Evolutionary conservation across 208 protist genomes (phyloP), one percentile per base, ranked within the genome.

Genomic region (Balamuthia mandrillaris): DNA sequence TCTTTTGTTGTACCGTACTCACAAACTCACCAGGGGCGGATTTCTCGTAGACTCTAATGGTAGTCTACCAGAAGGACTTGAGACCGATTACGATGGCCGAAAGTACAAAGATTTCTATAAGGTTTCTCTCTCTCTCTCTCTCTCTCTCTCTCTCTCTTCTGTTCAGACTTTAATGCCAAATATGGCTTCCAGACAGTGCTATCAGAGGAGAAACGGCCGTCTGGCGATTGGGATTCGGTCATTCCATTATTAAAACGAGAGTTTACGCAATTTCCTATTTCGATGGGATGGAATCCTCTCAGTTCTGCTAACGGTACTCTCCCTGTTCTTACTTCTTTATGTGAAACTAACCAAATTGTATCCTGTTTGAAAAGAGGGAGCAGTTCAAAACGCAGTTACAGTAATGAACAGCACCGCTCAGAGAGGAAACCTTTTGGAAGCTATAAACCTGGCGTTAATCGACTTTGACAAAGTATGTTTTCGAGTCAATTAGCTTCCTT

Each of bases 381-480:
- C 12, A 68, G 60, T 33, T 68, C 84, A 86, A 21, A 58, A n/a
- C 72, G 54, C 63, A n/a, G n/a, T n/a, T n/a, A 31, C 68, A 1
- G 86, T 70, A n/a, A 63, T 85, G 31, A 90, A 90, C 41, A 87
- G 83, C 12, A 90, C 88, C 14, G 89, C 90, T 4, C 82, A 47
- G 9, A 85, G 92, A 39, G 91, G 92, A 3, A 94, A 94, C 49
- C 81, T 95, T 9, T 54, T 94, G 16, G 92, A 94, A 60, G 89
- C 89, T 7, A 94, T 94, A 52, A 94, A 94, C 58, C 65, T 94
- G 3, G 87, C 88, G 3, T 72, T 92, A 39, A 88, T 89, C 58
- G 66, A 87, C 42, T 92, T 92, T 63, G 91, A 94, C 27, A 92
- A 88, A 31, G 86, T 88, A 81, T 44, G 31, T 1, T 35, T 21